Evolutionary conservation across 2,329 filamentous ascomycete species (phyloP).

Genomic region (Verticillium nonalfalfae): DNA sequence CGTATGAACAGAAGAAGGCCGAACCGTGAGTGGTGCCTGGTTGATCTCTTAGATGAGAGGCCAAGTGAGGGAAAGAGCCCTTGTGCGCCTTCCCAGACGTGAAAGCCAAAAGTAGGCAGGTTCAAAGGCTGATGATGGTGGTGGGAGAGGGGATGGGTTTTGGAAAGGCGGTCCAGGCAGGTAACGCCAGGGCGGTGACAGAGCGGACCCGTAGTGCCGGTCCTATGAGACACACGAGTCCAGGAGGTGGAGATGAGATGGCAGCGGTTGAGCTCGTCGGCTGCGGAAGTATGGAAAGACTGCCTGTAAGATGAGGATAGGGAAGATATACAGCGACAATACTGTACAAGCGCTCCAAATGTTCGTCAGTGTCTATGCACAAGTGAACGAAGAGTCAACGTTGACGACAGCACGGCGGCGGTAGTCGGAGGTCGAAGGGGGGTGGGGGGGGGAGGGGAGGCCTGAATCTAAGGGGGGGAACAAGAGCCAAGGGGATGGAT

Average conservation of each 20-base stretch:
- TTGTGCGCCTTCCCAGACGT: background rate
- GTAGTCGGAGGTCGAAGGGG: background rate
- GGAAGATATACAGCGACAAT: background rate
- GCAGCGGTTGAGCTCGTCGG: background rate
- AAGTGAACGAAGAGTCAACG: background rate
- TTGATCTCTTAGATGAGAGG: background rate
- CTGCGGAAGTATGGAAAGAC: background rate
- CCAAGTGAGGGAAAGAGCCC: background rate
- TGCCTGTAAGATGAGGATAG: background rate
- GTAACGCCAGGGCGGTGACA: background rate
- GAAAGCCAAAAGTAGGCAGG: background rate
- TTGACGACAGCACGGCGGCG: background rate
- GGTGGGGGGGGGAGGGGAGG: background rate
- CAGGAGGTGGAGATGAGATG: background rate
- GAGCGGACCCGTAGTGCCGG: background rate
- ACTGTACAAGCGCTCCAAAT: background rate
- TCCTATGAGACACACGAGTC: background rate
- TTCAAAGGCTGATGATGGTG: no score
- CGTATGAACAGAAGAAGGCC: background rate
- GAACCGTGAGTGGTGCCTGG: background rate
- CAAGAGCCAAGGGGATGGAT: constrained; percentile 1
- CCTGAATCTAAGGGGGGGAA: background rate
- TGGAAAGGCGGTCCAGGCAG: background rate
- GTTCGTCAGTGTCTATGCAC: background rate
- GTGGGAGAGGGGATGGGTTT: background rate